Conservation (phyloP, 2,329 filamentous ascomycete genomes). For the Rutstroemia sp. region DNA sequence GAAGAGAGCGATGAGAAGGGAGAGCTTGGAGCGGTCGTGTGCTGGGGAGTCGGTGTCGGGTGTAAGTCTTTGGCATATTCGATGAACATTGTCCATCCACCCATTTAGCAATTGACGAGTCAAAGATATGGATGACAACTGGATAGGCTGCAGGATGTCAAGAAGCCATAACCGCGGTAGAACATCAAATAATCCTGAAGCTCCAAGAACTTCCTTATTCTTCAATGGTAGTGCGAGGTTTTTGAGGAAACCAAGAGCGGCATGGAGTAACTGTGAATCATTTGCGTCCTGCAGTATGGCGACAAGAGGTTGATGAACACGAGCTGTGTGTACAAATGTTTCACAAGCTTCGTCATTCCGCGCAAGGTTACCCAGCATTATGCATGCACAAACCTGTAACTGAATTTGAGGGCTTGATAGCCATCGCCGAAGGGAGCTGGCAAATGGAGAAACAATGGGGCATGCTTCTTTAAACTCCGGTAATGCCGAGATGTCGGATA, state of each 20-base stretch:
- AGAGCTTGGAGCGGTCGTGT: conserved; percentile 31
- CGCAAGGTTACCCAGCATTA: conserved; percentile 54
- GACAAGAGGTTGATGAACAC: conserved; percentile 39
- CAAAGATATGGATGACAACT: conserved; percentile 53
- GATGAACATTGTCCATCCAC: conserved; percentile 43
- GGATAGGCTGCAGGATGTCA: conserved; percentile 48
- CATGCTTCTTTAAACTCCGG: conserved; percentile 38
- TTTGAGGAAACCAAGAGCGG: conserved; percentile 53
- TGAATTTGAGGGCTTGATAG: conserved; percentile 34
- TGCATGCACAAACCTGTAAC: conserved; percentile 50
- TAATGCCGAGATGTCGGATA: conserved; percentile 45
- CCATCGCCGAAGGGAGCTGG: conserved; percentile 41
- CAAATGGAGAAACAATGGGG: conserved; percentile 37
- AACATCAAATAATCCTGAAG: conserved; percentile 38
- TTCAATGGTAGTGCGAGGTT: conserved; percentile 51
- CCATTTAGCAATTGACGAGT: conserved; percentile 48
- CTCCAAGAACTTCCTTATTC: conserved; percentile 47
- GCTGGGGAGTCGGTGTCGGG: conserved; percentile 31
- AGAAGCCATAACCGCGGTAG: conserved; percentile 48
- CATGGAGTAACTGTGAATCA: conserved; percentile 48
- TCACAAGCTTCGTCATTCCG: conserved; percentile 48
- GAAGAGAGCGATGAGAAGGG: conserved; percentile 35
- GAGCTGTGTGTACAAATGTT: conserved; percentile 40
- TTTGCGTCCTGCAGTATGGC: conserved; percentile 36
- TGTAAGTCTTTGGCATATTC: conserved; percentile 38